Evolutionary conservation across 2,329 filamentous ascomycete genomes (phyloP).

Genomic region (Torrubiella hemipterigena): DNA sequence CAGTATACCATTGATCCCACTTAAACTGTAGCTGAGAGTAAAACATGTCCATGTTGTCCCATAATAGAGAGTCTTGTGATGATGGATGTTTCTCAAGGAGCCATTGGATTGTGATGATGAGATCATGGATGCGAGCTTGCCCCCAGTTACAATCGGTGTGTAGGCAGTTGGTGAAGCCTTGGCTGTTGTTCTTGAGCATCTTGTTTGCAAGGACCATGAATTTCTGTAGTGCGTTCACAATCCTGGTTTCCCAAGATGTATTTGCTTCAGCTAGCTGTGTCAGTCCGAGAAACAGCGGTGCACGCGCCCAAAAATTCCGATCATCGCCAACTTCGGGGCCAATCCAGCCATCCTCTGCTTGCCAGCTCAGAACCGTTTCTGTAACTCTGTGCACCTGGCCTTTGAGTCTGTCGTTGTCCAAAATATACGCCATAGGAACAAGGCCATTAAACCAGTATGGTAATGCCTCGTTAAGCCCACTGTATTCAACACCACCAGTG

Average conservation of each 20-base stretch:
- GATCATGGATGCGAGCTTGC: slow-evolving; percentile 23
- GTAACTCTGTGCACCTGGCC: slow-evolving; percentile 25
- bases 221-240: slow-evolving; percentile 9
- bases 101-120: slow-evolving; percentile 27
- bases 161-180: slow-evolving; percentile 32
- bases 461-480: slow-evolving; percentile 39
- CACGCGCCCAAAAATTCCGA: slow-evolving; percentile 19
- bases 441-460: slow-evolving; percentile 51
- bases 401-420: slow-evolving; percentile 30
- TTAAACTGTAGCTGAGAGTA: slow-evolving; percentile 15
- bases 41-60: slow-evolving; percentile 28
- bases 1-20: slow-evolving; percentile 17
- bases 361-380: slow-evolving; percentile 28
- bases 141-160: slow-evolving; percentile 21
- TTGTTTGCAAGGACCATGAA: slow-evolving; percentile 31
- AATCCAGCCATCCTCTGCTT: slow-evolving; percentile 40
- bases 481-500: slow-evolving; percentile 38
- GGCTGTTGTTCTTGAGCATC: slow-evolving; percentile 42
- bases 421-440: slow-evolving; percentile 40
- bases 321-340: slow-evolving; percentile 18
- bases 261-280: slow-evolving; percentile 21
- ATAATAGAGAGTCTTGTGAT: slow-evolving; percentile 16
- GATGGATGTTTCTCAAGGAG: slow-evolving; percentile 21
- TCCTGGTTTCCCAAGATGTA: slow-evolving; percentile 9
- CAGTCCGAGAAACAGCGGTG: slow-evolving; percentile 18